These are phyloP conservation scores for Colletotrichum brevisporum DNA, from an alignment of 2,329 filamentous ascomycete species.

Conservation along the genomic window DNA sequence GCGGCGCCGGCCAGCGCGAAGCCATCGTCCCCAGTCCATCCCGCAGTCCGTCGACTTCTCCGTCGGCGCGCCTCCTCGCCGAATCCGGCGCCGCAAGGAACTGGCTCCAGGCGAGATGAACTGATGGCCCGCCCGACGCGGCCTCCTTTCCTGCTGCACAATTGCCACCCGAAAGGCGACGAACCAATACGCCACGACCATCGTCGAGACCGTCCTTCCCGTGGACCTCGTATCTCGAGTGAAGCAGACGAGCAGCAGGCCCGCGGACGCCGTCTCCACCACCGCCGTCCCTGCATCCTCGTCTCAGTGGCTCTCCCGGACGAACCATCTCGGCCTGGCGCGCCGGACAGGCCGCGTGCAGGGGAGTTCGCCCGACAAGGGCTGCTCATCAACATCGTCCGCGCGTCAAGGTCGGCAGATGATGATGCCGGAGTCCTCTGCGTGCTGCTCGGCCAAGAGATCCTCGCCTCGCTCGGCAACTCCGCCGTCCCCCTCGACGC, in stretches of 20 bases:
- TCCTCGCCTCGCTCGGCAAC: constrained; percentile 55
- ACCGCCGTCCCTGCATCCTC: constrained; percentile 50
- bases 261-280: constrained; percentile 56
- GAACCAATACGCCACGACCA: constrained; percentile 1
- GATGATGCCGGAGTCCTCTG: no score
- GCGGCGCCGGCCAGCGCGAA: no score
- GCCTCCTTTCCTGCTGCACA: no score
- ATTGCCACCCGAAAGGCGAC: constrained; percentile 1
- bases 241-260: constrained; percentile 1
- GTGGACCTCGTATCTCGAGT: not conserved
- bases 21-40: no score
- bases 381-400: constrained; percentile 64
- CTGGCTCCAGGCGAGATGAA: no score
- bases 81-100: no score
- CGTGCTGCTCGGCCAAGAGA: constrained; percentile 13
- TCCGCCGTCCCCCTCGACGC: constrained; percentile 64
- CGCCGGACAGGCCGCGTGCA: no score
- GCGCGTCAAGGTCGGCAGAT: no score
- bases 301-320: not conserved
- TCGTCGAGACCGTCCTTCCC: not conserved
- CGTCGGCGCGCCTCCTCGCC: constrained; percentile 46
- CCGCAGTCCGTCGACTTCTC: constrained; percentile 55
- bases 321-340: no score
- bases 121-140: no score
- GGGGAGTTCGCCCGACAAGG: constrained; percentile 52